These are phyloP conservation scores for Penicillium palitans DNA, from an alignment of 2,329 filamentous ascomycete genomes.

Conservation along the genomic window DNA sequence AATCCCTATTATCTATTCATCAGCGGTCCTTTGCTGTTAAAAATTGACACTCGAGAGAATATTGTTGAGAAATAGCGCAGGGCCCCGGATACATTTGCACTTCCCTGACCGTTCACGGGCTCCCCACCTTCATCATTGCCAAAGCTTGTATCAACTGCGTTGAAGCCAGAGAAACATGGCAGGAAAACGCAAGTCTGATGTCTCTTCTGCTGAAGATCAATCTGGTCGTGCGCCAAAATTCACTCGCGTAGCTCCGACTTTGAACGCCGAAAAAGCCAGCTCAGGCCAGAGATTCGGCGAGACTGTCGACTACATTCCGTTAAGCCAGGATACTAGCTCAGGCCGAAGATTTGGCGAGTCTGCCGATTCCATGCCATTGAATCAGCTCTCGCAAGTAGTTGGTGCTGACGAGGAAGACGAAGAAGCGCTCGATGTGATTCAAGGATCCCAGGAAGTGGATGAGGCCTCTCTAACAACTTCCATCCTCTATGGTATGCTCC, in stretches of 20 bases:
- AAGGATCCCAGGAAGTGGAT: constrained; percentile 36
- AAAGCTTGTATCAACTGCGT: neutral
- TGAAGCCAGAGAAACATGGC: neutral
- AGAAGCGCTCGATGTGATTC: constrained; percentile 35
- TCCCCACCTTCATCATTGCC: neutral
- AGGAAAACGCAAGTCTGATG: constrained; percentile 3
- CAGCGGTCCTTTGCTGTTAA: neutral
- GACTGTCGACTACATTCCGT: neutral
- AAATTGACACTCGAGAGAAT: neutral
- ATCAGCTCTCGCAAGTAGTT: constrained; percentile 30
- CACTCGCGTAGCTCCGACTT: neutral
- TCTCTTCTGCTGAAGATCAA: neutral
- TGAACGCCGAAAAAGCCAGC: constrained; percentile 8
- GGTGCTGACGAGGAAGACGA: constrained; percentile 40
- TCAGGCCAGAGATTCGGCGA: constrained; percentile 33
- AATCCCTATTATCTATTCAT: neutral
- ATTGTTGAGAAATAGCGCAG: no score
- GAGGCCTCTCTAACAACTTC: constrained; percentile 38
- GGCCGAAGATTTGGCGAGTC: constrained; percentile 33
- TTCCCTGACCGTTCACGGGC: neutral
- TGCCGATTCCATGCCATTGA: constrained; percentile 34
- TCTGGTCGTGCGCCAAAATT: neutral
- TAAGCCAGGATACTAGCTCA: neutral
- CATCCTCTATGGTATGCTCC: constrained; percentile 43
- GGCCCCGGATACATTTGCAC: neutral